Evolutionary conservation across 208 protist species (phyloP).

Genomic region (Blechomonas ayalai): DNA sequence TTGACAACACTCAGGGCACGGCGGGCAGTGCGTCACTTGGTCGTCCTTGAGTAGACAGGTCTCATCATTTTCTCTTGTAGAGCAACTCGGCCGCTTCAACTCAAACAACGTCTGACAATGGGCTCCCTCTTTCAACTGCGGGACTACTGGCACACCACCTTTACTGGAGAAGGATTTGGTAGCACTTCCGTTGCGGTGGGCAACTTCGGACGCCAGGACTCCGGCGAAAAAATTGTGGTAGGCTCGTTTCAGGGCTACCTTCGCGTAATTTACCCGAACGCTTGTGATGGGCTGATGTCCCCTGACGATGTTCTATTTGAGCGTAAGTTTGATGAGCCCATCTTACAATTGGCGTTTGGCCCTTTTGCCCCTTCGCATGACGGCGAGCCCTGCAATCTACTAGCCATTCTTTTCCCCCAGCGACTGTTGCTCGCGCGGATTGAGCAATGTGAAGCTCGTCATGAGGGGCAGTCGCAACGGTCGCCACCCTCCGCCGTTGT

Average conservation of each 20-base stretch:
- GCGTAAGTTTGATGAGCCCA: constrained; percentile 75
- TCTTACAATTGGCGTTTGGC: constrained; percentile 80
- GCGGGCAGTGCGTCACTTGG: no score
- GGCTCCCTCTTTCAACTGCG: constrained; percentile 89
- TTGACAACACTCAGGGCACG: no score
- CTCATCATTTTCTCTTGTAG: no score
- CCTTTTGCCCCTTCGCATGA: constrained; percentile 42
- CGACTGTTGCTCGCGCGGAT: constrained; percentile 56
- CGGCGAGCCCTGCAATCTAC: constrained; percentile 27
- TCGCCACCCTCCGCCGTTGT: no score
- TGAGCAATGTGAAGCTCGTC: constrained; percentile 7
- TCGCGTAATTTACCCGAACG: constrained; percentile 63
- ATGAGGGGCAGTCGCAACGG: no score
- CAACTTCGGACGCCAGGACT: constrained; percentile 65
- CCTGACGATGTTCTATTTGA: constrained; percentile 78
- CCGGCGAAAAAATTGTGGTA: constrained; percentile 52
- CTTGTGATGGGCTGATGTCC: constrained; percentile 34
- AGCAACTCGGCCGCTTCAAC: no score
- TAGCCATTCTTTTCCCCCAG: constrained; percentile 80
- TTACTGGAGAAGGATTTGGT: constrained; percentile 74
- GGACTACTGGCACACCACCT: constrained; percentile 85
- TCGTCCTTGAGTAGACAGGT: no score
- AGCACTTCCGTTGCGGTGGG: constrained; percentile 43
- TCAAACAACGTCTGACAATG: constrained; percentile 29
- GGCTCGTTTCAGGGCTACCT: constrained; percentile 85